These are phyloP conservation scores for Pseudonectria foliicola DNA, from an alignment of 2,329 filamentous ascomycete genomes.

Conservation along the genomic window DNA sequence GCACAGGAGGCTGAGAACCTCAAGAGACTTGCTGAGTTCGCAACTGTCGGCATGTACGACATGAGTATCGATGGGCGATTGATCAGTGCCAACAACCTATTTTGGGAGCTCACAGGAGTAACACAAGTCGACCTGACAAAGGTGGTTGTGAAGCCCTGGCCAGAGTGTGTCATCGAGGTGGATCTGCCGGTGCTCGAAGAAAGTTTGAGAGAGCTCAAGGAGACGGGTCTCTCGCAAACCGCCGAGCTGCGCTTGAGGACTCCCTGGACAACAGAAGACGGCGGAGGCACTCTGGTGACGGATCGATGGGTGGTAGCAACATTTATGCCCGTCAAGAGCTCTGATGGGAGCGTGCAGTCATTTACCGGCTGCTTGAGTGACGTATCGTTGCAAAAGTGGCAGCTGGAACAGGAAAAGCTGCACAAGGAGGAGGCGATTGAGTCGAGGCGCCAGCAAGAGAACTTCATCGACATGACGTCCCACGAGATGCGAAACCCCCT, in stretches of 20 bases:
- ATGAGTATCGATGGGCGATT: conserved; percentile 44
- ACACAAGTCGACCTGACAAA: conserved; percentile 33
- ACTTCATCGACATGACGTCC: conserved; percentile 71
- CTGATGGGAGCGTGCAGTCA: conserved; percentile 39
- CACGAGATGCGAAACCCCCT: conserved; percentile 71
- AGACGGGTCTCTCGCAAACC: conserved; percentile 36
- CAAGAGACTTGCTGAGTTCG: conserved; percentile 47
- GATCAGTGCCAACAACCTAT: conserved; percentile 45
- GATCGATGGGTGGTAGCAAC: conserved; percentile 44
- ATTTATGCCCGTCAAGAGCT: conserved; percentile 42
- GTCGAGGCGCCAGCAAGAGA: conserved; percentile 64
- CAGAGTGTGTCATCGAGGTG: conserved; percentile 37
- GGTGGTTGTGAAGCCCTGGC: conserved; percentile 36
- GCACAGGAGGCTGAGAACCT: conserved; percentile 47
- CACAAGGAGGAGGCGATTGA: conserved; percentile 51
- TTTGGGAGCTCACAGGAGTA: conserved; percentile 46
- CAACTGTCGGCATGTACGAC: conserved; percentile 49
- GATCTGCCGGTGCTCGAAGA: conserved; percentile 34
- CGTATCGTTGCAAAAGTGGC: conserved; percentile 43
- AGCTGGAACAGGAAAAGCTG: conserved; percentile 41
- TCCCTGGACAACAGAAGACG: conserved; percentile 39
- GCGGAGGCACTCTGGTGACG: conserved; percentile 33
- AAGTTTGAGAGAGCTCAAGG: conserved; percentile 32
- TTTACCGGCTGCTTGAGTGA: conserved; percentile 42
- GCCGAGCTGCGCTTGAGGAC: conserved; percentile 43